Conservation (phyloP, 169 alveolate genomes). For the Plasmodium berghei region DNA sequence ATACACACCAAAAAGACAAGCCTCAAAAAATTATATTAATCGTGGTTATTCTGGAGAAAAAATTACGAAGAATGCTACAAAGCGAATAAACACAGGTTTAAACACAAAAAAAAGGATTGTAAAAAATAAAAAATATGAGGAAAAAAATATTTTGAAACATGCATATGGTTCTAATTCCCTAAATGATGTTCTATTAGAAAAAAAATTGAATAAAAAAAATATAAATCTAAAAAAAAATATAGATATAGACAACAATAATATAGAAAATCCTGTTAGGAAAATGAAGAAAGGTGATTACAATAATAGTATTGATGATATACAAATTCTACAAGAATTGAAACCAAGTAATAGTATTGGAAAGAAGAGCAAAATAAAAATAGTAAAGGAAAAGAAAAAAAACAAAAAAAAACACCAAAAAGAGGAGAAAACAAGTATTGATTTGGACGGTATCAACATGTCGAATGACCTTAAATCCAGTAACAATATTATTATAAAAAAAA, state of each 20-base stretch:
- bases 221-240: background rate
- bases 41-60: conserved; percentile 30
- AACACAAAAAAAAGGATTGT: background rate
- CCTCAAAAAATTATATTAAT: background rate
- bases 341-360: background rate
- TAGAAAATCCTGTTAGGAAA: conserved; percentile 2
- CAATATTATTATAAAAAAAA: conserved; percentile 7
- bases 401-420: conserved; percentile 9
- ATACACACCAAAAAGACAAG: background rate
- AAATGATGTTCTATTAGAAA: conserved; percentile 12
- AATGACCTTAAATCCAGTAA: conserved; percentile 10
- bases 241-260: conserved; percentile 5
- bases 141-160: conserved; percentile 14
- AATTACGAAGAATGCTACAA: conserved; percentile 13
- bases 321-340: conserved; percentile 1
- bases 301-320: background rate
- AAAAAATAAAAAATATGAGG: conserved; percentile 16
- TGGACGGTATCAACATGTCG: background rate
- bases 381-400: conserved; percentile 6
- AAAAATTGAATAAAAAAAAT: background rate
- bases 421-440: background rate
- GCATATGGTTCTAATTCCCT: conserved; percentile 11
- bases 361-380: conserved; percentile 4
- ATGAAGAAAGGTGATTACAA: conserved; percentile 4
- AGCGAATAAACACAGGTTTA: conserved; percentile 27